Evolutionary conservation across 2,329 filamentous ascomycete genomes (phyloP), one percentile per base, ranked within the genome.

Genomic region (Arthrobotrys sphaeroides): DNA sequence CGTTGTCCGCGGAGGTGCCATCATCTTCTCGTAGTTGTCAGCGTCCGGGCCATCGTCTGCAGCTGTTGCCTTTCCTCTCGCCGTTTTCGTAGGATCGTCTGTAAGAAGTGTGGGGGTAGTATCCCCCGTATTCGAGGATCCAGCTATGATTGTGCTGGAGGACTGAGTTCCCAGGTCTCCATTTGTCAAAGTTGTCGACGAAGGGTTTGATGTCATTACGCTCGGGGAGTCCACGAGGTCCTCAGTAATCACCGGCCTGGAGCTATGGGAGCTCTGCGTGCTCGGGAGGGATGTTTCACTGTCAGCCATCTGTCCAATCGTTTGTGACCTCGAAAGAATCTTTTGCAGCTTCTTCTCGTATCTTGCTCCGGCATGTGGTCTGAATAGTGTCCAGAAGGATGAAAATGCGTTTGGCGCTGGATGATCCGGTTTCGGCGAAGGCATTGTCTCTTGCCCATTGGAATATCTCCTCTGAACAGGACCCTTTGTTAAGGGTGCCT

Each of bases 1-100:
- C 0, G 92, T 96, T 0, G 95, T 98, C 79, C 89, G 91, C 0
- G 95, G 95, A 2, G 95, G 95, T 5, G 92, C 90, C 61, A 88
- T 85, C 62, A 74, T 62, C n/a, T 55, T 67, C 18, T 74, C 70
- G 18, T 74, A 74, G 13, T 61, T 62, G 10, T 68, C 70, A 9
- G 70, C 70, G 31, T 74, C 70, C 2, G 70, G 62, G 22, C 18
- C 18, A 5, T 74, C 70, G 18, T 74, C 62, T 31, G 62, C 70
- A n/a, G 70, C 62, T 7, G 70, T 74, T 4, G 70, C 70, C 26
- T 67, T 53, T 3, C 70, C 70, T 28, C 45, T 36, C 9, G 69
- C 69, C 1, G 31, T 62, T 18, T 26, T 60, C 28, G 61, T 55
- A 5, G 55, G 70, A 33, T 74, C 70, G 18, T 74, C 70, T 7